Conservation (phyloP, 176 grass and related monocot species). For the Elaeis guineensis region DNA sequence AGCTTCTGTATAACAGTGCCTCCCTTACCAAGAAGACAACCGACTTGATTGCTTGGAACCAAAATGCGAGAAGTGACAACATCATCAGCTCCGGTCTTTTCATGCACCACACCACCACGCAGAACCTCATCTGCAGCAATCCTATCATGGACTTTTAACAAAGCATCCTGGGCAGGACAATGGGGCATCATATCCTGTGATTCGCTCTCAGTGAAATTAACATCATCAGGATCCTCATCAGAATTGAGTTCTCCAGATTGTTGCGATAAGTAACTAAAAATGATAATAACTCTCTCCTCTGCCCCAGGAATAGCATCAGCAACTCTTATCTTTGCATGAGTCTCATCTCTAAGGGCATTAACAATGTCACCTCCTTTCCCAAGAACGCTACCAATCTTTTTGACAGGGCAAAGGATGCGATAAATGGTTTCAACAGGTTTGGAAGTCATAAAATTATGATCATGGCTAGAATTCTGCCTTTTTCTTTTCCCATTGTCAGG, state of each 20-base stretch:
- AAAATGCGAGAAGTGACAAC: conserved; percentile 70
- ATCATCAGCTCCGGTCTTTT: conserved; percentile 35
- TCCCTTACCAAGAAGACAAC: conserved; percentile 93
- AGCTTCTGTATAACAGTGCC: conserved; percentile 91
- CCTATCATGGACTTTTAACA: conserved; percentile 92
- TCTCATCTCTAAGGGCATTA: conserved; percentile 74
- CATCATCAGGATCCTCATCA: conserved; percentile 33
- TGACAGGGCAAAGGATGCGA: conserved; percentile 80
- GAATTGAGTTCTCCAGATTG: conserved; percentile 25
- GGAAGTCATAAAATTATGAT: conserved; percentile 39
- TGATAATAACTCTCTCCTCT: conserved; percentile 86
- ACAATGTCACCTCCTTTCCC: conserved; percentile 87
- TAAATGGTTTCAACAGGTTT: conserved; percentile 79
- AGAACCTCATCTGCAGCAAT: conserved; percentile 71
- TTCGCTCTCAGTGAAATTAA: conserved; percentile 18
- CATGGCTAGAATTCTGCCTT: conserved; percentile 38
- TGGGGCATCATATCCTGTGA: conserved; percentile 37
- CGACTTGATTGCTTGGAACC: conserved; percentile 83
- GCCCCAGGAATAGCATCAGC: conserved; percentile 88
- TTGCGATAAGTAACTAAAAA: conserved; percentile 53
- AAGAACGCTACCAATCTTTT: conserved; percentile 84
- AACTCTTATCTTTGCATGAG: conserved; percentile 94
- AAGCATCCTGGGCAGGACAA: conserved; percentile 78
- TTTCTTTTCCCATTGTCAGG: conserved; percentile 70
- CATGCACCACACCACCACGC: conserved; percentile 35